Evolutionary conservation across 2,329 filamentous ascomycete species (phyloP), one percentile per base, ranked within the genome.

Genomic region (Xylariaceae sp.): DNA sequence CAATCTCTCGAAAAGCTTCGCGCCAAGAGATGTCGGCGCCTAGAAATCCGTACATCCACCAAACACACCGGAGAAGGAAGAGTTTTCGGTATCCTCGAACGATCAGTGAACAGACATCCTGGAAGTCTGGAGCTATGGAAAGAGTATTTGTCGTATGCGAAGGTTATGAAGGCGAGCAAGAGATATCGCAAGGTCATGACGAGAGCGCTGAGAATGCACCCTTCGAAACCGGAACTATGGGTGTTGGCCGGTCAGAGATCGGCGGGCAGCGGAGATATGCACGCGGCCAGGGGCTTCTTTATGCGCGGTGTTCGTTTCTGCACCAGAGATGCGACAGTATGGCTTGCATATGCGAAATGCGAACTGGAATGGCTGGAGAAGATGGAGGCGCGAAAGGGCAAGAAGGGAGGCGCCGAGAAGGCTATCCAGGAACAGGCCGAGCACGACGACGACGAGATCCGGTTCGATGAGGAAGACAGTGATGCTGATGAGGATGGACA

Each of bases 341-440:
- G 93, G 92, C 72, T 96, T 39, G 90, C 96, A 75, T 97, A 97
- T 72, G 88, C 89, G 7, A 88, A 89, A 70, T 82, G 93, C 70
- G 94, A 99, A 79, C 91, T 96, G 85, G 88, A 94, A 63, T 97
- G 96, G 80, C 80, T 97, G 58, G 85, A 83, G 55, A 92, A 89
- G 76, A 85, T 97, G 70, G 86, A 89, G 60, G 85, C 84, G 62
- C 84, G 91, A 72, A 86, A 87, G 74, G 75, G 74, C 4, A 74
- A 74, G 50, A 75, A 76, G 57, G 74, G 73, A 7, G 72, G 73
- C 1, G 73, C 75, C 23, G 71, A 79, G 70, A 79, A 77, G 68
- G 72, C 62, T 62, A 71, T 84, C 53, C 81, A 88, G 70, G 81
- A 88, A 72, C 82, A 82, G 70, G 74, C 71, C 10, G 72, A 74